These are phyloP conservation scores for Cupressus sempervirens DNA, from an alignment of 75 land plant species.

Conservation along the genomic window DNA sequence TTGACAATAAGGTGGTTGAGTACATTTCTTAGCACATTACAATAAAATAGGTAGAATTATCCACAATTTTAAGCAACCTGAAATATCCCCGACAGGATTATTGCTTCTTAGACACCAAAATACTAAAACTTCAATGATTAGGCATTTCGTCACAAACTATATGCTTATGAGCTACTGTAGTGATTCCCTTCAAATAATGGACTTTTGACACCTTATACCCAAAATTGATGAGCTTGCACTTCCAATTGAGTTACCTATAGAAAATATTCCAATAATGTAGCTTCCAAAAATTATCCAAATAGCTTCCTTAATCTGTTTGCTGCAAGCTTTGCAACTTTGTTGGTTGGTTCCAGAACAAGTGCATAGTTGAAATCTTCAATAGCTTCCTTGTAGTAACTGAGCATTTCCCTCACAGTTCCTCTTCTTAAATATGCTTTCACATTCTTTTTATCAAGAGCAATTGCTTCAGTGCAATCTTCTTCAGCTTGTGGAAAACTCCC, in stretches of 20 bases:
- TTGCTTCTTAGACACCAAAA: no score
- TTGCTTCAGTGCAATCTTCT: conserved; percentile 73
- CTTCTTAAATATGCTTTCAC: conserved; percentile 84
- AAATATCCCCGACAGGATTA: no score
- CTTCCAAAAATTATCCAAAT: conserved; percentile 27
- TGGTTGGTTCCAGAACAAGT: conserved; percentile 84
- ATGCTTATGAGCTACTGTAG: neutral
- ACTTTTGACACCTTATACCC: neutral
- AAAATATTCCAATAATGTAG: conserved; percentile 1
- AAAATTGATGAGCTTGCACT: neutral
- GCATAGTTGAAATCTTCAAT: conserved; percentile 86
- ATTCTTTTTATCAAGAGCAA: conserved; percentile 85
- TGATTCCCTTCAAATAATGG: neutral
- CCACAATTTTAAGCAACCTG: no score
- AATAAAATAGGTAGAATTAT: no score
- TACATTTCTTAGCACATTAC: no score
- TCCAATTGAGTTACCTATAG: conserved; percentile 1
- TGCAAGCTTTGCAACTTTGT: conserved; percentile 63
- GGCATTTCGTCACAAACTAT: neutral
- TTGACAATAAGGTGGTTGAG: no score
- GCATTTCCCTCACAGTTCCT: conserved; percentile 88
- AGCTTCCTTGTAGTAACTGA: conserved; percentile 78
- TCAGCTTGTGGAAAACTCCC: conserved; percentile 69
- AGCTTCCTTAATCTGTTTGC: conserved; percentile 56
- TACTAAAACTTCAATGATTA: no score